Conservation (phyloP, 345 rosid genomes). For the Arabidopsis suecica region DNA sequence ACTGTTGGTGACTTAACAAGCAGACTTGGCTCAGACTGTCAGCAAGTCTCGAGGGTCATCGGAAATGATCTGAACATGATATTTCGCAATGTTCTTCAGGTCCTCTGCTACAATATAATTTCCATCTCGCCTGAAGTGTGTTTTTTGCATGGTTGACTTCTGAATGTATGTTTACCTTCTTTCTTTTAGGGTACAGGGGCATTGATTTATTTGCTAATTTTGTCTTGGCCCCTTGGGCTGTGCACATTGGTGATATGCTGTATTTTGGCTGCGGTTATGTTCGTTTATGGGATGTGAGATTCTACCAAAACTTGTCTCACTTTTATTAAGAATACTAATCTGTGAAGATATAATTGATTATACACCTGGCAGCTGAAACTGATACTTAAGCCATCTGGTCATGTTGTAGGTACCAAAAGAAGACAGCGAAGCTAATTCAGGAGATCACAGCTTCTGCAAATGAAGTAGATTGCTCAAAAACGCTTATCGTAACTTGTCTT, state of each 20-base stretch:
- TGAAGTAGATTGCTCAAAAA: slow-evolving; percentile 57
- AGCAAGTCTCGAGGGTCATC: slow-evolving; percentile 95
- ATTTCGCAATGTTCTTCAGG: slow-evolving; percentile 90
- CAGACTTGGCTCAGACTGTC: slow-evolving; percentile 98
- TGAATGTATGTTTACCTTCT: slow-evolving; percentile 43
- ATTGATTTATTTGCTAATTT: slow-evolving; percentile 74
- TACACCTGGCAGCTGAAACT: slow-evolving; percentile 13
- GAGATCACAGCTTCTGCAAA: slow-evolving; percentile 94
- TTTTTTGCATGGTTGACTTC: slow-evolving; percentile 15
- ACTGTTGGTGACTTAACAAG: slow-evolving; percentile 98
- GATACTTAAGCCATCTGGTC: slow-evolving; percentile 20
- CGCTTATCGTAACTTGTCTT: slow-evolving; percentile 30
- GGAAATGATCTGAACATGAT: slow-evolving; percentile 93
- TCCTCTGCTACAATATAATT: slow-evolving; percentile 38
- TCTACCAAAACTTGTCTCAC: slow-evolving; percentile 20
- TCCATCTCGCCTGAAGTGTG: slow-evolving; percentile 13
- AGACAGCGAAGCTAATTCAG: slow-evolving; percentile 83
- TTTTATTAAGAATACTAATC: slow-evolving; percentile 25
- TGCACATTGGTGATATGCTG: slow-evolving; percentile 79
- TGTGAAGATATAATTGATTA: not conserved
- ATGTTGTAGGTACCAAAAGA: slow-evolving; percentile 88
- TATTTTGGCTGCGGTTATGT: slow-evolving; percentile 76
- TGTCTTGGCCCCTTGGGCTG: slow-evolving; percentile 89
- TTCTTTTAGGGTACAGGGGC: slow-evolving; percentile 83
- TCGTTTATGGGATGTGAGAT: slow-evolving; percentile 81